Conservation (phyloP, 2,329 filamentous ascomycete genomes). For the Pyrenophora seminiperda region DNA sequence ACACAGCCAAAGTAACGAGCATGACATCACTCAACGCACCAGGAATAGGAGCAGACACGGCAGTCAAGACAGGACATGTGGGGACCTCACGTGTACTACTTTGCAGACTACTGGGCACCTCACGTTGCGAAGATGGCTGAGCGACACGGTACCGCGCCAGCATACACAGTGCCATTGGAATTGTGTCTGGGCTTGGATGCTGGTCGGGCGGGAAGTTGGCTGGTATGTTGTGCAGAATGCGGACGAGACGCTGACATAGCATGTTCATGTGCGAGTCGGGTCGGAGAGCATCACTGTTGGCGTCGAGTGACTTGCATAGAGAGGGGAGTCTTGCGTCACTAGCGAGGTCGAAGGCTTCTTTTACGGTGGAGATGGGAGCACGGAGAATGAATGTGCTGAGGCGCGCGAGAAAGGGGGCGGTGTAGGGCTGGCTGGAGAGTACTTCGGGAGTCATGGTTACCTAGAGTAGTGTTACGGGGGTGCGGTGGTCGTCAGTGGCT, state of each 20-base stretch:
- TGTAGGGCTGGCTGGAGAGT: constrained; percentile 3
- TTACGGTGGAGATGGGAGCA: neutral
- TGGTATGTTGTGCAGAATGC: neutral
- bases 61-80: neutral
- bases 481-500: too few relatives aligned
- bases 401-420: constrained; percentile 3
- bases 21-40: neutral
- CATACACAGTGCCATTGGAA: constrained; percentile 2
- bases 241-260: neutral
- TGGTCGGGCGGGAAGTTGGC: neutral
- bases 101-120: neutral
- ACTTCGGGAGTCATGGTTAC: too few relatives aligned
- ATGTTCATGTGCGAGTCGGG: neutral
- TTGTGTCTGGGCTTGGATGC: neutral
- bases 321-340: neutral
- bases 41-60: neutral
- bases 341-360: too few relatives aligned
- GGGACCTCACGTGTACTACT: neutral
- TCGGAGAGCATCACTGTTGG: neutral
- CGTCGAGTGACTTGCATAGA: neutral
- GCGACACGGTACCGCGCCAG: neutral
- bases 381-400: constrained; percentile 6
- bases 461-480: too few relatives aligned
- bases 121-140: neutral
- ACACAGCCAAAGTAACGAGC: neutral